A percentile compares a stretch with the other conserved stretches of the same genome.
Conservation (phyloP, 1,284 basidiomycete species). For the Leccinum angustisporum region DNA sequence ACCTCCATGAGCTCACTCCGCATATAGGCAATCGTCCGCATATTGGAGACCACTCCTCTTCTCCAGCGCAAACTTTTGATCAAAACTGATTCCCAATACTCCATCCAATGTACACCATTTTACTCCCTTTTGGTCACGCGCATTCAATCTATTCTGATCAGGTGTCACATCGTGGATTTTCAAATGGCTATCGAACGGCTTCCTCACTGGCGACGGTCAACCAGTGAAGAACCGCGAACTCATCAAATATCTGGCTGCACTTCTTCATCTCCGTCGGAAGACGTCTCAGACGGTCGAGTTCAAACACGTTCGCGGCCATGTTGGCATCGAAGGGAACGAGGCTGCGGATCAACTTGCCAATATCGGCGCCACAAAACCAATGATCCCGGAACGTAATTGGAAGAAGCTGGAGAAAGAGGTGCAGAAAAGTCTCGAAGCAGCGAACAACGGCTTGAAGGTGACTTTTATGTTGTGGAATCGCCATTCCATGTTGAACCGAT, state of each 20-base stretch:
- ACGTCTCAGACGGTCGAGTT: conserved; percentile 56
- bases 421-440: conserved; percentile 7
- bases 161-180: conserved; percentile 67
- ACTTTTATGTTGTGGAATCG: conserved; percentile 5
- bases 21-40: conserved; percentile 69
- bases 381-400: conserved; percentile 58
- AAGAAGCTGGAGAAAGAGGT: conserved; percentile 23
- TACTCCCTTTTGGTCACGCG: not conserved
- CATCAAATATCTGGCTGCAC: conserved; percentile 59
- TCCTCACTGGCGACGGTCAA: conserved; percentile 45
- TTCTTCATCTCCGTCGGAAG: conserved; percentile 48
- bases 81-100: conserved; percentile 76
- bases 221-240: conserved; percentile 67
- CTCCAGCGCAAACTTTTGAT: conserved; percentile 58
- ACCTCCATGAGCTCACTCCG: conserved; percentile 3
- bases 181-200: conserved; percentile 58
- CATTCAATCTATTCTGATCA: conserved; percentile 31
- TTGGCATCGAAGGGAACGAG: conserved; percentile 73
- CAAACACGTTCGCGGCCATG: conserved; percentile 71
- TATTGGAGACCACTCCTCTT: conserved; percentile 65
- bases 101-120: conserved; percentile 57
- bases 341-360: conserved; percentile 73
- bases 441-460: conserved; percentile 23
- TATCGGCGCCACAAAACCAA: conserved; percentile 44
- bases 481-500: not conserved